phyloP scores from a whole-genome alignment of 2,329 filamentous ascomycete genomes.

The Leptographium galeiforme region DNA sequence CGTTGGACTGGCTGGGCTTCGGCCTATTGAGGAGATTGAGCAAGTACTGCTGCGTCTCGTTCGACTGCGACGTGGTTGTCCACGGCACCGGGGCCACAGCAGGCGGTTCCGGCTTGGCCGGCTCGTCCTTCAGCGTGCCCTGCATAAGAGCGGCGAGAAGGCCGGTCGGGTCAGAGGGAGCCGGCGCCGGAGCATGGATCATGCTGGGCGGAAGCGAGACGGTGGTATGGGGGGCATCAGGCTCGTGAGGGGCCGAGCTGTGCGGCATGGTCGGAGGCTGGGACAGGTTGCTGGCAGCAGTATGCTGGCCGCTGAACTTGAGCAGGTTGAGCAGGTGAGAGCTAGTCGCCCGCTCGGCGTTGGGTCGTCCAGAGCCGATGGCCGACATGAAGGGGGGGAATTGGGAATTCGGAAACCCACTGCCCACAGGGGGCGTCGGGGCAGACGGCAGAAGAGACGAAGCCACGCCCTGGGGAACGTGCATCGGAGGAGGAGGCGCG shows the following conservation, averaged over 20 bases:
- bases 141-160: slow-evolving; percentile 48
- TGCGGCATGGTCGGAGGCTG: not conserved
- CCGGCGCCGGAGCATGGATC: slow-evolving; percentile 44
- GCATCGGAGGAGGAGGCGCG: slow-evolving; percentile 10
- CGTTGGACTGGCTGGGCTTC: slow-evolving; percentile 1
- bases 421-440: slow-evolving; percentile 29
- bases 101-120: slow-evolving; percentile 14
- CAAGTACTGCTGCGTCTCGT: slow-evolving; percentile 72
- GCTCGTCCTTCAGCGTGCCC: slow-evolving; percentile 34
- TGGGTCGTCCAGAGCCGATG: slow-evolving; percentile 31
- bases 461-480: slow-evolving; percentile 1
- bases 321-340: slow-evolving; percentile 42
- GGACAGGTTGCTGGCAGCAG: not conserved
- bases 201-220: slow-evolving; percentile 19
- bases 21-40: slow-evolving; percentile 61
- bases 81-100: slow-evolving; percentile 20
- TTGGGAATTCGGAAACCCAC: slow-evolving; percentile 24
- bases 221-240: slow-evolving; percentile 14
- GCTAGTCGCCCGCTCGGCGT: slow-evolving; percentile 9
- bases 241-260: slow-evolving; percentile 16
- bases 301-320: slow-evolving; percentile 36
- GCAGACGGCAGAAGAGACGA: slow-evolving; percentile 24
- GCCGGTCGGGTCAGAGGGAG: slow-evolving; percentile 41
- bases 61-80: slow-evolving; percentile 37
- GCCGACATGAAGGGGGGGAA: slow-evolving; percentile 28